phyloP scores from a whole-genome alignment of 2,329 filamentous ascomycete genomes.

The Coniochaeta ligniaria region DNA sequence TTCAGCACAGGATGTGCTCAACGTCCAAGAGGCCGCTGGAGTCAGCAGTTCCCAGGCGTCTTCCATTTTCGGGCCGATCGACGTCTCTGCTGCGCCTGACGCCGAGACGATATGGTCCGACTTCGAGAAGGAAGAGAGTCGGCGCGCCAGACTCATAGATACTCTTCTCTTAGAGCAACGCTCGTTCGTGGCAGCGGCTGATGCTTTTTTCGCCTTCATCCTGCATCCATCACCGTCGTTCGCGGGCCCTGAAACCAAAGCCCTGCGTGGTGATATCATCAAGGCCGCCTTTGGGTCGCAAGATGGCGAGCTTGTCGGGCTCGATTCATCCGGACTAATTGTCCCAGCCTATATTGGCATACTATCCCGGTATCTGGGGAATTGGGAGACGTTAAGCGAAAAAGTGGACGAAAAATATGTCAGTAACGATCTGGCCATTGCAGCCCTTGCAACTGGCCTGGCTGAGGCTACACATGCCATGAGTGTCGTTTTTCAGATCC shows the following conservation, averaged over 20 bases:
- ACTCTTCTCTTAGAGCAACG: slow-evolving; percentile 67
- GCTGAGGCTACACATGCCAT: slow-evolving; percentile 68
- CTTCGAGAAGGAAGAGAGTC: slow-evolving; percentile 56
- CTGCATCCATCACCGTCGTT: slow-evolving; percentile 26
- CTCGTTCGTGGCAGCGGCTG: slow-evolving; percentile 57
- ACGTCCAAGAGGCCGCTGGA: slow-evolving; percentile 67
- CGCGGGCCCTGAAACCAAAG: slow-evolving; percentile 9
- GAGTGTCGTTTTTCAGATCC: slow-evolving; percentile 64
- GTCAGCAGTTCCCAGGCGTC: slow-evolving; percentile 52
- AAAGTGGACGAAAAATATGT: background rate
- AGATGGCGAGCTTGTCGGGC: slow-evolving; percentile 9
- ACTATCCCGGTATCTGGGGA: slow-evolving; percentile 39
- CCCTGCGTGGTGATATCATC: slow-evolving; percentile 12
- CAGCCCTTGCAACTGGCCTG: slow-evolving; percentile 40
- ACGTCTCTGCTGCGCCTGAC: slow-evolving; percentile 36
- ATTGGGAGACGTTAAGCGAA: slow-evolving; percentile 5
- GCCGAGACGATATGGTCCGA: slow-evolving; percentile 47
- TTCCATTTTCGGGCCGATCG: slow-evolving; percentile 47
- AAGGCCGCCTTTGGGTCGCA: slow-evolving; percentile 12
- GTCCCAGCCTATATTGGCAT: slow-evolving; percentile 41
- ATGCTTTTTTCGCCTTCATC: slow-evolving; percentile 45
- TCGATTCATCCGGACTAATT: slow-evolving; percentile 33
- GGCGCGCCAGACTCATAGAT: slow-evolving; percentile 60
- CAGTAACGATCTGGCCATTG: background rate
- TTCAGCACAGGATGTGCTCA: slow-evolving; percentile 70